Percentiles rank a stretch among this genome's conserved stretches.
phyloP scores from a whole-genome alignment of 2,329 filamentous ascomycete species.

The Trichophaea hybrida region DNA sequence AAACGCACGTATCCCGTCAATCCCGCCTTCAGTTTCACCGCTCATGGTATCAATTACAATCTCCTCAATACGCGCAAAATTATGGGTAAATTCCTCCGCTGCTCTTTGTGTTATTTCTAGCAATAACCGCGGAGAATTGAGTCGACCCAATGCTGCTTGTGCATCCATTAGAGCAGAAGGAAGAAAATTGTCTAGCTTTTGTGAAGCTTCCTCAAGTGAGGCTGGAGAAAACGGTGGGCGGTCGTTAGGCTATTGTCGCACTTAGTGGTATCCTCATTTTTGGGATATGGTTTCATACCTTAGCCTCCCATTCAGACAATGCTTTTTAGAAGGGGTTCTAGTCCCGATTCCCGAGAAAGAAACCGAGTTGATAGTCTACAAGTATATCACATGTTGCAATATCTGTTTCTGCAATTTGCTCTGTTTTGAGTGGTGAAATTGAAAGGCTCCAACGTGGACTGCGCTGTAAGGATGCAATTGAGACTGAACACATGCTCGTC shows the following conservation, averaged over 20 bases:
- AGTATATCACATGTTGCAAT: slow-evolving; percentile 43
- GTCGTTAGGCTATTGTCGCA: slow-evolving; percentile 30
- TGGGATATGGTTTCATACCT: slow-evolving; percentile 3
- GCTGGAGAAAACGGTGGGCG: slow-evolving; percentile 42
- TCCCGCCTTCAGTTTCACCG: slow-evolving; percentile 24
- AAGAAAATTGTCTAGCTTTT: slow-evolving; percentile 74
- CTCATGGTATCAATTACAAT: slow-evolving; percentile 37
- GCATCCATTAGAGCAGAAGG: slow-evolving; percentile 89
- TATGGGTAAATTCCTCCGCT: slow-evolving; percentile 66
- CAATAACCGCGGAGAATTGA: slow-evolving; percentile 58
- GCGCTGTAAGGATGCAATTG: slow-evolving; percentile 53
- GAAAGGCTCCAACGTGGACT: slow-evolving; percentile 31
- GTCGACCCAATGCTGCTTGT: slow-evolving; percentile 58
- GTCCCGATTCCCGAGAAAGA: slow-evolving; percentile 59
- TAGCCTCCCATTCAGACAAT: slow-evolving; percentile 31
- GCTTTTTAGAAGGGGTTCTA: slow-evolving; percentile 49
- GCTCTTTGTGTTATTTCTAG: slow-evolving; percentile 69
- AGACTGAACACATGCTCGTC: slow-evolving; percentile 54
- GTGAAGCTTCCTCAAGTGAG: slow-evolving; percentile 50
- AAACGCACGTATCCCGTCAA: slow-evolving; percentile 30
- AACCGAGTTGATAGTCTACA: slow-evolving; percentile 52
- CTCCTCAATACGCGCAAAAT: slow-evolving; percentile 60
- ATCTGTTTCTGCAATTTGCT: slow-evolving; percentile 45
- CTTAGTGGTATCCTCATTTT: not conserved
- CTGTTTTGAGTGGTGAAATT: slow-evolving; percentile 33